phyloP scores from a whole-genome alignment of 2,329 filamentous ascomycete species.

The Aspergillus sclerotialis region DNA sequence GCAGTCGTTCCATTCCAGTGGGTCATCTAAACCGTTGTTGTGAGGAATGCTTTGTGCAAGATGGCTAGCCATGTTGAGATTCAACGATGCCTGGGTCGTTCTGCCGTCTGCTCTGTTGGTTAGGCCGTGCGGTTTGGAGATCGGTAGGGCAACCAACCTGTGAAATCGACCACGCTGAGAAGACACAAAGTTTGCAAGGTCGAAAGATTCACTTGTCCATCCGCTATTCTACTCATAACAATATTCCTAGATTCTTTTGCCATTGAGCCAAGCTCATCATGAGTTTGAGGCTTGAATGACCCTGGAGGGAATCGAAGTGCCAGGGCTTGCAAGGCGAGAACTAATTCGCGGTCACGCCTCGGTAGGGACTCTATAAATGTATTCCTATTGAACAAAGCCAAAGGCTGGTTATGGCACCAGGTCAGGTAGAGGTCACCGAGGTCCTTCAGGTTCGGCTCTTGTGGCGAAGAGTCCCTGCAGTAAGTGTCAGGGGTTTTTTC shows the following conservation, averaged over 20 bases:
- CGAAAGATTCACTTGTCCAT: conserved; percentile 25
- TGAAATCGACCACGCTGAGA: conserved; percentile 24
- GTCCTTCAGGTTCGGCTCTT: no score
- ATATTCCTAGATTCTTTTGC: conserved; percentile 13
- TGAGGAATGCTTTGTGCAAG: no score
- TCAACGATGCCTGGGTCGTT: conserved; percentile 13
- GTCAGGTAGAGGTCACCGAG: no score
- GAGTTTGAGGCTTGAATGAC: conserved; percentile 3
- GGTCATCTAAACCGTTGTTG: no score
- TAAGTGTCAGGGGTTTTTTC: no score
- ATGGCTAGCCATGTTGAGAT: conserved; percentile 12
- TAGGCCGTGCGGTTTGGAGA: not conserved
- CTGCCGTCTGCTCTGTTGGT: conserved; percentile 8
- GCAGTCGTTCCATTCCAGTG: no score
- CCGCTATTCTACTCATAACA: conserved; percentile 19
- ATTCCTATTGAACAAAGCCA: conserved; percentile 20
- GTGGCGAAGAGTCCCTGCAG: no score
- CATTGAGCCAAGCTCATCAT: conserved; percentile 10
- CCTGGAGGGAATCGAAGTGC: conserved; percentile 21
- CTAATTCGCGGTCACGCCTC: conserved; percentile 18
- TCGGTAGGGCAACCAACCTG: conserved; percentile 14
- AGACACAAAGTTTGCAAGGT: conserved; percentile 28
- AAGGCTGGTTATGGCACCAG: conserved; percentile 27
- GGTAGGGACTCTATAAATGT: conserved; percentile 10
- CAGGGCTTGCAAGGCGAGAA: conserved; percentile 23